These are phyloP conservation scores for Saccharomyces hybrid DNA, from an alignment of 1,139 yeast species.

Conservation along the genomic window DNA sequence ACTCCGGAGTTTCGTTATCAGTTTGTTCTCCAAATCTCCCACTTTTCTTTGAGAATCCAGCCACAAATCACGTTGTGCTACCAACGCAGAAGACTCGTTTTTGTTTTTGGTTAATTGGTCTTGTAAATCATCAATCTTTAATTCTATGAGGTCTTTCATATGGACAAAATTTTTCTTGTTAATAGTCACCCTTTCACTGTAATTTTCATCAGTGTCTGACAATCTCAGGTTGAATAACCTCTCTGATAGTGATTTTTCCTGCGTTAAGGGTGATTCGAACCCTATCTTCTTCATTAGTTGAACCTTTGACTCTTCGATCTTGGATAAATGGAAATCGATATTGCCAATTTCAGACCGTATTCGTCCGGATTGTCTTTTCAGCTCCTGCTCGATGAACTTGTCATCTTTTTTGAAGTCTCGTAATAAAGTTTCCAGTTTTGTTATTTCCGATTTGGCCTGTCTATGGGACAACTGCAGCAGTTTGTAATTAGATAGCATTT, in stretches of 20 bases:
- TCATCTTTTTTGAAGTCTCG: conserved; percentile 20
- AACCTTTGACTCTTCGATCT: conserved; percentile 9
- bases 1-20: conserved; percentile 8
- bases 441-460: conserved; percentile 14
- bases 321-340: conserved; percentile 12
- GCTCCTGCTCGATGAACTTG: conserved; percentile 19
- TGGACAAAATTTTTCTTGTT: conserved; percentile 5
- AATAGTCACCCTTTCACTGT: background rate
- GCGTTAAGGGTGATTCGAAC: background rate
- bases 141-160: conserved; percentile 12
- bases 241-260: background rate
- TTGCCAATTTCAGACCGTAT: conserved; percentile 11
- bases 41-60: conserved; percentile 15
- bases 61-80: conserved; percentile 19
- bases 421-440: conserved; percentile 16
- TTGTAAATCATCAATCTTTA: conserved; percentile 15
- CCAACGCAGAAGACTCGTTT: conserved; percentile 14
- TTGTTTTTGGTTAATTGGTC: conserved; percentile 21
- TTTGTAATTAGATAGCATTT: background rate
- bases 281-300: conserved; percentile 18
- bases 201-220: background rate
- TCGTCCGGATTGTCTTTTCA: conserved; percentile 9
- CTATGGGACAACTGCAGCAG: conserved; percentile 14
- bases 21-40: conserved; percentile 14
- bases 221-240: conserved; percentile 1